Conservation (phyloP, 257 asterid genomes). For the Ophiorrhiza pumila region DNA sequence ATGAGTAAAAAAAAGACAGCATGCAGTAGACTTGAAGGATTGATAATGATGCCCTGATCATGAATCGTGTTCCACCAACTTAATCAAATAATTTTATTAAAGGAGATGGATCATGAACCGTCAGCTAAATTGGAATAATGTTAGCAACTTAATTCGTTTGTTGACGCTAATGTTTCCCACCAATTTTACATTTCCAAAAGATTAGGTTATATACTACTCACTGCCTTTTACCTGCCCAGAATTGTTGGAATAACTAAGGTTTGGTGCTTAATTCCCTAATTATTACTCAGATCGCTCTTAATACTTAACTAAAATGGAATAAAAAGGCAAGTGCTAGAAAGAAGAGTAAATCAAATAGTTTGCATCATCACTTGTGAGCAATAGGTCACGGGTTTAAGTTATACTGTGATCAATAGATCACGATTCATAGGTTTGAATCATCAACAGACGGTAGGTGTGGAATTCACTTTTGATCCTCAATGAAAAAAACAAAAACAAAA, state of each 20-base stretch:
- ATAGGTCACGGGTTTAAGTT: no score
- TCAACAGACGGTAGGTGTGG: no score
- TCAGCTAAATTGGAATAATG: background rate
- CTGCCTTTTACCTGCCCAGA: background rate
- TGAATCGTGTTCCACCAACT: background rate
- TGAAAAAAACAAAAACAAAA: no score
- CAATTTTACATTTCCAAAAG: background rate
- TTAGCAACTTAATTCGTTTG: background rate
- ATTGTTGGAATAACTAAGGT: background rate
- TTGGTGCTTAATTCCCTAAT: background rate
- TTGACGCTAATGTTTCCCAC: background rate
- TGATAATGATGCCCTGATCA: no score
- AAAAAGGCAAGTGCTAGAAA: background rate
- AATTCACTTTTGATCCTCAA: no score
- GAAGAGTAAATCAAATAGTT: no score
- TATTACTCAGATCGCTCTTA: background rate
- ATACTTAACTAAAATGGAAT: background rate
- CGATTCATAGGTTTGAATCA: no score
- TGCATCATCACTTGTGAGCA: no score
- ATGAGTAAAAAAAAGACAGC: no score
- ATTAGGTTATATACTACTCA: background rate
- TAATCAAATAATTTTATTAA: background rate
- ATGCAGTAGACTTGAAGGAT: no score
- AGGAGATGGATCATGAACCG: background rate
- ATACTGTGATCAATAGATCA: no score